phyloP scores from a whole-genome alignment of 2,329 filamentous ascomycete species.

The Fusarium equiseti region DNA sequence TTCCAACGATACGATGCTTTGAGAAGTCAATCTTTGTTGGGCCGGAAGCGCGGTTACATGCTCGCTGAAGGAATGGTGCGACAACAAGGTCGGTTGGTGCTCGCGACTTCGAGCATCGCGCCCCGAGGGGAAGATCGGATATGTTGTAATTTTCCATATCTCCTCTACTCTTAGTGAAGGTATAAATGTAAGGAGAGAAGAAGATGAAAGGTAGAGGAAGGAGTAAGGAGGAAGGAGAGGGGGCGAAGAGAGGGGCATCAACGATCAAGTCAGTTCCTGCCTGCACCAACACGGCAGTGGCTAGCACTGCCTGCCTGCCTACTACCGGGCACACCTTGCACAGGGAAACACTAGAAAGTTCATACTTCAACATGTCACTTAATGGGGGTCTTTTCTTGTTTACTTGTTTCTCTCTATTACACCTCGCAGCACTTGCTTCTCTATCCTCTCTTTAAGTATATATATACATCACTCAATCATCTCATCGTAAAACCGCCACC shows the following conservation, averaged over 20 bases:
- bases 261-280: not conserved
- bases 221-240: not conserved
- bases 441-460: slow-evolving; percentile 14
- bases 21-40: rapidly evolving
- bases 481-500: slow-evolving; percentile 36
- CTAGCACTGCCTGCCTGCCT: not conserved
- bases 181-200: too few relatives aligned
- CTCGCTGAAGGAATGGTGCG: slow-evolving; percentile 1
- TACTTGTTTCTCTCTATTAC: slow-evolving; percentile 16
- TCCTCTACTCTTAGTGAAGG: not conserved
- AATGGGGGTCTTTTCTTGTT: not conserved
- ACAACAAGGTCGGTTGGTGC: not conserved
- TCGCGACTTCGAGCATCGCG: not conserved
- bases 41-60: not conserved
- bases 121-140: not conserved
- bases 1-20: not conserved
- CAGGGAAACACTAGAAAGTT: not conserved
- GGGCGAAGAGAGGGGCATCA: not conserved
- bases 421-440: slow-evolving; percentile 37
- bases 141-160: not conserved
- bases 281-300: not conserved
- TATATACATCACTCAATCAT: slow-evolving; percentile 34
- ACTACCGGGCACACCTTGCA: too few relatives aligned
- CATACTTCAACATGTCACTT: not conserved
- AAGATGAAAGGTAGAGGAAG: too few relatives aligned